Evolutionary conservation across 2,329 filamentous ascomycete genomes (phyloP).

Genomic region (Microcera coccophila): DNA sequence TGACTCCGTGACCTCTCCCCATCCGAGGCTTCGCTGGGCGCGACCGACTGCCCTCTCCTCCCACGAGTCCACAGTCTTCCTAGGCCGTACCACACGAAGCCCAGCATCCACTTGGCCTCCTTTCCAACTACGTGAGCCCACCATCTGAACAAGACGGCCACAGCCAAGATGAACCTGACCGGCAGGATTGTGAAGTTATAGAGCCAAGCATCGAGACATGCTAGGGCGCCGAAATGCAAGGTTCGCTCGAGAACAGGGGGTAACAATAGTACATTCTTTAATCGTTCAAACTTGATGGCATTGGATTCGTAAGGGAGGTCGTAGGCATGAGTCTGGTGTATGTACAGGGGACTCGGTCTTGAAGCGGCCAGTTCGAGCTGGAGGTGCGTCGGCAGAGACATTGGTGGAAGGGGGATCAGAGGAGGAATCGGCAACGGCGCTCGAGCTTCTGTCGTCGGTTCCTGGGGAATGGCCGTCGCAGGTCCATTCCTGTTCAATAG

Average conservation of each 20-base stretch:
- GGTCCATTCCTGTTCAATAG: conserved; percentile 13
- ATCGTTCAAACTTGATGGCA: conserved; percentile 82
- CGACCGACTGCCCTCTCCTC: conserved; percentile 38
- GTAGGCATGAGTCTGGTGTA: conserved; percentile 53
- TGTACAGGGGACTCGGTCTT: conserved; percentile 62
- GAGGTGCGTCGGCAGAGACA: conserved; percentile 62
- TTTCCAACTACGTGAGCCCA: conserved; percentile 69
- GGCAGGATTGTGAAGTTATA: conserved; percentile 96
- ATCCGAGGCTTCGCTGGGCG: conserved; percentile 33
- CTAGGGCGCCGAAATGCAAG: conserved; percentile 81
- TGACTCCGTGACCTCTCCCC: conserved; percentile 38
- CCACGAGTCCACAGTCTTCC: conserved; percentile 71
- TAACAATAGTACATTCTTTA: conserved; percentile 82
- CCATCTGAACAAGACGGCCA: conserved; percentile 72
- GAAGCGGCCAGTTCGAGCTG: conserved; percentile 62
- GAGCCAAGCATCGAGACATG: conserved; percentile 92
- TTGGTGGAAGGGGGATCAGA: conserved; percentile 59
- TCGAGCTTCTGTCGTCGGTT: conserved; percentile 26
- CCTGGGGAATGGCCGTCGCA: conserved; percentile 25
- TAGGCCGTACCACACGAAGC: conserved; percentile 75
- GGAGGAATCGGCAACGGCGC: conserved; percentile 49
- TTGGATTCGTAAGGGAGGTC: conserved; percentile 84
- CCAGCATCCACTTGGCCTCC: conserved; percentile 67
- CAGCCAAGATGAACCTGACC: conserved; percentile 77
- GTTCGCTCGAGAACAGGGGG: conserved; percentile 79